Evolutionary conservation across 805 yeast genomes (phyloP), one percentile per base, ranked within the genome.

Genomic region (Candida coleopterorum): DNA sequence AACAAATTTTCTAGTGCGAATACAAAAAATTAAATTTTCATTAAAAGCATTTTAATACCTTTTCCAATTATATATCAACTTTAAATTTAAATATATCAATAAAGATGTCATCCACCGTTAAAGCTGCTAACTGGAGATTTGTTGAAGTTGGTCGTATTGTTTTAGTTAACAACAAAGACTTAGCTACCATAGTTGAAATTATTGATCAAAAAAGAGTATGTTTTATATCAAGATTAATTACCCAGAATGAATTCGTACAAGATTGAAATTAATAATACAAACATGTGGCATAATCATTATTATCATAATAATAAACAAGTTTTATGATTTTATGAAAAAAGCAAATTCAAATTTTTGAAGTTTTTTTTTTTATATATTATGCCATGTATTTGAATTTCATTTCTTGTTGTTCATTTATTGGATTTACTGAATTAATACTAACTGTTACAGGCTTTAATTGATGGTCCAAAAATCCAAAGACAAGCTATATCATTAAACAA

Each of bases 91-190:
- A 25, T 24, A 16, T 17, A 24, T 6, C 25, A 33, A 18, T 21
- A 27, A 16, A 34, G 18, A 34, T 34, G 37, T 34, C 60, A 64
- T 60, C 66, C 45, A 72, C 84, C 68, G 93, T 93, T 72, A 84
- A 86, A 78, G 85, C 95, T 70, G 77, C 95, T 71, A 85, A 85
- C 90, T 93, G 97, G 97, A 87, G 96, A 85, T 81, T 79, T 67
- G 98, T 93, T 71, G 96, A 90, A 81, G 85, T 89, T 68, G 98
- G 98, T 72, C 96, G 99, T 79, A 85, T 93, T 68, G 96, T 89
- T 70, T 83, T 90, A 66, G 68, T 90, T 68, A 53, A 64, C 68
- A 78, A 79, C 82, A 77, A 82, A 72, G 85, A 87, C 74, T 81
- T 93, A 67, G 99, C 97, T 62, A 76, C 95, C 68, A 82, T 93